Percentiles rank a stretch among this genome's conserved stretches.
These are phyloP conservation scores for Penicillium sp. DNA, from an alignment of 2,329 filamentous ascomycete species.

Conservation along the genomic window DNA sequence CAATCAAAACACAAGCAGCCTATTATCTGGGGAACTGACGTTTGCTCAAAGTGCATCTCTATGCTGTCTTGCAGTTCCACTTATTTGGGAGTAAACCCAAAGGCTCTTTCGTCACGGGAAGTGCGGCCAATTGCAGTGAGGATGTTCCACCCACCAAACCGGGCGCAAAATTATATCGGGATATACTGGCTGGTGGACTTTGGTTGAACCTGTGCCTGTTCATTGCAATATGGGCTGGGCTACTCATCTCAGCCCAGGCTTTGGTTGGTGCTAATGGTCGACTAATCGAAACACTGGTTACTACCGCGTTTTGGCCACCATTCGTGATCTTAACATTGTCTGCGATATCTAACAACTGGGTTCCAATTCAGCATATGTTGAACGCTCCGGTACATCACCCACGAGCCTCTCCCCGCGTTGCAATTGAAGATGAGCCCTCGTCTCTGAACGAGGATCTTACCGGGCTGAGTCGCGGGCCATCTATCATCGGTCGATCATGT, in stretches of 20 bases:
- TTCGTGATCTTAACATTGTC: conserved; percentile 24
- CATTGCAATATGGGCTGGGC: conserved; percentile 8
- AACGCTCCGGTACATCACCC: conserved; percentile 13
- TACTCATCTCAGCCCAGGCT: neutral
- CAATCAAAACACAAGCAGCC: too few relatives aligned
- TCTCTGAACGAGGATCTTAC: too few relatives aligned
- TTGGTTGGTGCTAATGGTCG: neutral
- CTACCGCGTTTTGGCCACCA: conserved; percentile 25
- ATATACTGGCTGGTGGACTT: conserved; percentile 21
- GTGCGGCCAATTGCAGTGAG: conserved; percentile 29
- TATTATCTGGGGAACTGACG: neutral
- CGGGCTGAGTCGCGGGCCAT: too few relatives aligned
- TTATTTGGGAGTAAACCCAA: conserved; percentile 26
- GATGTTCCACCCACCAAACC: conserved; percentile 4
- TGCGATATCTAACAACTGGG: conserved; percentile 18
- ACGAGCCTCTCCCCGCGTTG: neutral
- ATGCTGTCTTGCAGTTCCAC: conserved; percentile 25
- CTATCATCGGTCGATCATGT: too few relatives aligned
- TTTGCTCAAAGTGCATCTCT: conserved; percentile 22
- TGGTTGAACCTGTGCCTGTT: conserved; percentile 19
- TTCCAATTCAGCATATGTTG: conserved; percentile 24
- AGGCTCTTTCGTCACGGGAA: conserved; percentile 35
- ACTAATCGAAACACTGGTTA: conserved; percentile 5
- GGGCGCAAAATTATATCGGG: conserved; percentile 10
- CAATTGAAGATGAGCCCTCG: too few relatives aligned